Conservation (phyloP, 441 rosid genomes). For the Corymbia citriodora region DNA sequence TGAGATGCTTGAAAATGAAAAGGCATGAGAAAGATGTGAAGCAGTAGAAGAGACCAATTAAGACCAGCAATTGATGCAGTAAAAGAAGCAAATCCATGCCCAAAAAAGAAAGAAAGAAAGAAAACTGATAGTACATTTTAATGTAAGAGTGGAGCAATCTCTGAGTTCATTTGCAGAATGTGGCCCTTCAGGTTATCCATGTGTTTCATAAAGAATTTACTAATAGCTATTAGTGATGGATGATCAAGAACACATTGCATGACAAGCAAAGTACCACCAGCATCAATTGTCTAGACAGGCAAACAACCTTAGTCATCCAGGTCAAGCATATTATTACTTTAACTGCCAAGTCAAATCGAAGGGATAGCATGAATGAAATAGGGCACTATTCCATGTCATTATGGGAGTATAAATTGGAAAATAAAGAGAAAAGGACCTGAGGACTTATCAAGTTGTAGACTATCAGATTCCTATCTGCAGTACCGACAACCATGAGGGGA, state of each 20-base stretch:
- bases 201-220: not conserved
- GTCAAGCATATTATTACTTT: not conserved
- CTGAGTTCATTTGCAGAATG: not conserved
- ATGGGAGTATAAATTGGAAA: not conserved
- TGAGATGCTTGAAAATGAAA: not conserved
- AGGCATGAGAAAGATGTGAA: not conserved
- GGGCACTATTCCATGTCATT: not conserved
- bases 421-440: slow-evolving; percentile 42
- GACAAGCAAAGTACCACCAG: not conserved
- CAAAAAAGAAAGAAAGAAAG: not conserved
- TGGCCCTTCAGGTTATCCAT: not conserved
- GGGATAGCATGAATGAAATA: not conserved
- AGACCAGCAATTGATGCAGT: not conserved
- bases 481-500: slow-evolving; percentile 96
- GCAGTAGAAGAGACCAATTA: not conserved
- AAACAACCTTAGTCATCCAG: not conserved
- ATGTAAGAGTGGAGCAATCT: not conserved
- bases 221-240: not conserved
- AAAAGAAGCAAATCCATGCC: not conserved
- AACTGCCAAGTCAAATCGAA: not conserved
- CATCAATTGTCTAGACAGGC: not conserved
- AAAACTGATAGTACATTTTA: not conserved
- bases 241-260: not conserved
- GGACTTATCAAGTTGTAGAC: slow-evolving; percentile 86
- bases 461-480: slow-evolving; percentile 88